Percentiles rank a stretch among this genome's conserved stretches.
Evolutionary conservation across 306 rosid species (phyloP).

Genomic region (Acmispon strigosus): DNA sequence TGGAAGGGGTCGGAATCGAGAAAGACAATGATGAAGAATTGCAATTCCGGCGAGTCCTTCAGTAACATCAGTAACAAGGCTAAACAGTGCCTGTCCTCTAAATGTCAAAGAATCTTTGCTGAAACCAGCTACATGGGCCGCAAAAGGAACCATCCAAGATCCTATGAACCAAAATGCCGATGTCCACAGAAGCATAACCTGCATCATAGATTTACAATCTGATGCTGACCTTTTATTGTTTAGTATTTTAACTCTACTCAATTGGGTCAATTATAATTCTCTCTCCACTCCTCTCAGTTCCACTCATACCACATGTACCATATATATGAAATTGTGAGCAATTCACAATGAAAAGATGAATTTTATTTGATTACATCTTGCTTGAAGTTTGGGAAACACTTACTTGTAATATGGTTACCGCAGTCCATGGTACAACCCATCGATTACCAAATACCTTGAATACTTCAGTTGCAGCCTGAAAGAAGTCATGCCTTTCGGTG

Average conservation of each 20-base stretch:
- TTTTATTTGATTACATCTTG: background rate
- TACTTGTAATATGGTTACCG: constrained; percentile 80
- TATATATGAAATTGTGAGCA: background rate
- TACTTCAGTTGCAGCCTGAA: constrained; percentile 55
- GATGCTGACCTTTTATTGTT: background rate
- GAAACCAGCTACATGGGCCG: constrained; percentile 69
- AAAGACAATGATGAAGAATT: constrained; percentile 72
- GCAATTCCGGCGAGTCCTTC: constrained; percentile 85
- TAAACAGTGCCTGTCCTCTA: constrained; percentile 83
- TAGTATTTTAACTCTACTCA: background rate
- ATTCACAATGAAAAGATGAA: background rate
- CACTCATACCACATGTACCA: background rate
- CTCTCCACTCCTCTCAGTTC: background rate
- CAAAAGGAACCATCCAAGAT: constrained; percentile 85
- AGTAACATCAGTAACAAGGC: constrained; percentile 82
- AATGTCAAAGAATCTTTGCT: constrained; percentile 71
- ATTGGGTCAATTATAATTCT: background rate
- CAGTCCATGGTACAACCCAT: constrained; percentile 95
- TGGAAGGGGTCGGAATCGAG: constrained; percentile 85
- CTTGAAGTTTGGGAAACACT: constrained; percentile 21
- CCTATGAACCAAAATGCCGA: constrained; percentile 91
- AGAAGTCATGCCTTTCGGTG: background rate
- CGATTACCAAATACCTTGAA: constrained; percentile 45
- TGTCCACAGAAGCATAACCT: constrained; percentile 99
- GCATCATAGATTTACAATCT: constrained; percentile 23